A percentile compares a stretch with the other conserved stretches of the same genome.
Evolutionary conservation across 2,329 filamentous ascomycete genomes (phyloP).

Genomic region (Amylocarpus encephaloides): DNA sequence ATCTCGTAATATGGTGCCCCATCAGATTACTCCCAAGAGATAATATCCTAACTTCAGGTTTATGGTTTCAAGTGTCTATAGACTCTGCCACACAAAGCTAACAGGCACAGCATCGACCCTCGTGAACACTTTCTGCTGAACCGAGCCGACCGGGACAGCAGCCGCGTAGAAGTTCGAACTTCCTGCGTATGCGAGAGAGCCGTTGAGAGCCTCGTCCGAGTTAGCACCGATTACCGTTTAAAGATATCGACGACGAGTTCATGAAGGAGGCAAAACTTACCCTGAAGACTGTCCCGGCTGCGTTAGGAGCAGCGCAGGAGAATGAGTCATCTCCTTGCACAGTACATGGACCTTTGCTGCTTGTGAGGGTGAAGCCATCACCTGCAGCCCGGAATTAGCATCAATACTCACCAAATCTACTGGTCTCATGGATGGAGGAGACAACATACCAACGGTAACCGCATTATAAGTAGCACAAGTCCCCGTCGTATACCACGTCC

Average conservation of each 20-base stretch:
- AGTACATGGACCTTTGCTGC: conserved; percentile 53
- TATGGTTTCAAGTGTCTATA: background rate
- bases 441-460: conserved; percentile 42
- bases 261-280: conserved; percentile 15
- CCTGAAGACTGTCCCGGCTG: conserved; percentile 30
- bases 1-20: too few relatives aligned
- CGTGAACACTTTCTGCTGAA: conserved; percentile 29
- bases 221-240: too few relatives aligned
- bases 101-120: conserved; percentile 24
- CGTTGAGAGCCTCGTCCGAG: conserved; percentile 11
- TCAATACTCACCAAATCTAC: too few relatives aligned
- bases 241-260: too few relatives aligned
- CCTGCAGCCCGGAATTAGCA: too few relatives aligned
- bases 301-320: conserved; percentile 46
- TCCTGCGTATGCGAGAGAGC: conserved; percentile 25
- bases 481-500: conserved; percentile 61
- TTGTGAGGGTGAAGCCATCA: conserved; percentile 41
- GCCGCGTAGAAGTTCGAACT: conserved; percentile 30
- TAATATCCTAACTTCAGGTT: too few relatives aligned
- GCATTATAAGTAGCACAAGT: conserved; percentile 63
- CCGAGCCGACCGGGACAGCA: conserved; percentile 28
- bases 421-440: background rate
- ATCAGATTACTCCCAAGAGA: too few relatives aligned
- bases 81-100: conserved; percentile 17
- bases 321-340: conserved; percentile 43